phyloP scores from a whole-genome alignment of 805 yeast species.

The Nakazawaea sp. region DNA sequence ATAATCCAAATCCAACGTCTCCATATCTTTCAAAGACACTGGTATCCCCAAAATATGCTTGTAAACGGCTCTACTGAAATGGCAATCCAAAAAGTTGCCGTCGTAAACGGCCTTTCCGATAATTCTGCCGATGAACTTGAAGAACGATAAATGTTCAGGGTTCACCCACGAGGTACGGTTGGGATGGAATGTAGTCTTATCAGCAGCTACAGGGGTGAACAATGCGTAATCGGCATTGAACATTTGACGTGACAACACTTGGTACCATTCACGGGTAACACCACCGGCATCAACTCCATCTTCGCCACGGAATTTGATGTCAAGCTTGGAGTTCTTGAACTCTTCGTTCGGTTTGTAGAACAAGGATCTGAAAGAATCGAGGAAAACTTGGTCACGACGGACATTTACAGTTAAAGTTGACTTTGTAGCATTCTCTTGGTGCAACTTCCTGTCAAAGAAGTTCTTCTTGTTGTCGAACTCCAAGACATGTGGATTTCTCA shows the following conservation, averaged over 20 bases:
- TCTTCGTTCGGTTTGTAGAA: slow-evolving; percentile 75
- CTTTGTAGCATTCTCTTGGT: slow-evolving; percentile 34
- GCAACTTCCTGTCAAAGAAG: slow-evolving; percentile 73
- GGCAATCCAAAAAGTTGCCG: slow-evolving; percentile 81
- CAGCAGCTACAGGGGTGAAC: slow-evolving; percentile 86
- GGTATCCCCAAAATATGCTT: slow-evolving; percentile 74
- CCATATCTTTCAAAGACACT: slow-evolving; percentile 89
- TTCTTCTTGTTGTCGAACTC: slow-evolving; percentile 93
- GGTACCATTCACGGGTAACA: slow-evolving; percentile 95
- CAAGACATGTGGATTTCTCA: slow-evolving; percentile 78
- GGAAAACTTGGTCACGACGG: slow-evolving; percentile 83
- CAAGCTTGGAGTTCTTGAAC: slow-evolving; percentile 64
- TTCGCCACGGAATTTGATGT: slow-evolving; percentile 84
- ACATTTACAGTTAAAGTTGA: slow-evolving; percentile 58
- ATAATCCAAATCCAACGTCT: slow-evolving; percentile 85
- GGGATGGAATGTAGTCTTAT: slow-evolving; percentile 92
- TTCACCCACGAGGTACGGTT: slow-evolving; percentile 87
- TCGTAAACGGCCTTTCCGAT: slow-evolving; percentile 94
- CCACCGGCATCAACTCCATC: slow-evolving; percentile 99
- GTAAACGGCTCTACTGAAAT: slow-evolving; percentile 92
- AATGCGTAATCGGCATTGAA: slow-evolving; percentile 93
- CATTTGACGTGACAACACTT: slow-evolving; percentile 88
- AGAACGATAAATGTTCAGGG: slow-evolving; percentile 88
- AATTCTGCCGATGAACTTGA: slow-evolving; percentile 88
- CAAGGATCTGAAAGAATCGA: slow-evolving; percentile 80